Evolutionary conservation across 768 basidiomycete species (phyloP).

Genomic region (Lepiota brunneoincarnata): DNA sequence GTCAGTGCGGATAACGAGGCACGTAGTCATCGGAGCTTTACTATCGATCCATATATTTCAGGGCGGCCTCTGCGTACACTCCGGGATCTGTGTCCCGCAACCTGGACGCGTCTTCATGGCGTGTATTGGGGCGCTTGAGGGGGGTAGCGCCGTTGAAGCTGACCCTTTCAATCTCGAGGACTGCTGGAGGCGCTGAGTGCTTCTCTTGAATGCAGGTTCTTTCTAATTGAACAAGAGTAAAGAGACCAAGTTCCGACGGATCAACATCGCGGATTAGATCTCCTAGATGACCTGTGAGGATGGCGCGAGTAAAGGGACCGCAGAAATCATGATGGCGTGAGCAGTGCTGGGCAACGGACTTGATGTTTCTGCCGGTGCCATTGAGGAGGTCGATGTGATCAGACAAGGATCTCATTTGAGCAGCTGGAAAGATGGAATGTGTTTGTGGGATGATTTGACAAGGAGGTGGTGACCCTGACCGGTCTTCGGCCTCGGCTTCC

Average conservation of each 20-base stretch:
- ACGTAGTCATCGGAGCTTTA: slow-evolving; percentile 33
- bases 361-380: slow-evolving; percentile 49
- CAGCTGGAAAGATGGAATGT: neutral
- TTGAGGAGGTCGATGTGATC: slow-evolving; percentile 70
- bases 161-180: slow-evolving; percentile 53
- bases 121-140: slow-evolving; percentile 43
- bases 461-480: slow-evolving; percentile 6
- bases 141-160: slow-evolving; percentile 74
- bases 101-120: slow-evolving; percentile 31
- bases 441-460: slow-evolving; percentile 15
- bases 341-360: slow-evolving; percentile 35
- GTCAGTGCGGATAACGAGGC: slow-evolving; percentile 5
- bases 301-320: slow-evolving; percentile 60
- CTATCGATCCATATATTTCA: slow-evolving; percentile 79
- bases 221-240: slow-evolving; percentile 45
- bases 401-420: slow-evolving; percentile 49
- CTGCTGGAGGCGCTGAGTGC: neutral
- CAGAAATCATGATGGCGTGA: slow-evolving; percentile 21
- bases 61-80: slow-evolving; percentile 70
- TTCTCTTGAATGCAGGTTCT: slow-evolving; percentile 25
- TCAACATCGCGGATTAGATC: slow-evolving; percentile 82
- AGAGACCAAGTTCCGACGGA: slow-evolving; percentile 74
- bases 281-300: slow-evolving; percentile 60
- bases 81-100: slow-evolving; percentile 62
- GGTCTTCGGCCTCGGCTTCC: slow-evolving; percentile 3